A percentile compares a stretch with the other conserved stretches of the same genome.
Evolutionary conservation across 345 rosid genomes (phyloP).

Genomic region (Citropsis articulata): DNA sequence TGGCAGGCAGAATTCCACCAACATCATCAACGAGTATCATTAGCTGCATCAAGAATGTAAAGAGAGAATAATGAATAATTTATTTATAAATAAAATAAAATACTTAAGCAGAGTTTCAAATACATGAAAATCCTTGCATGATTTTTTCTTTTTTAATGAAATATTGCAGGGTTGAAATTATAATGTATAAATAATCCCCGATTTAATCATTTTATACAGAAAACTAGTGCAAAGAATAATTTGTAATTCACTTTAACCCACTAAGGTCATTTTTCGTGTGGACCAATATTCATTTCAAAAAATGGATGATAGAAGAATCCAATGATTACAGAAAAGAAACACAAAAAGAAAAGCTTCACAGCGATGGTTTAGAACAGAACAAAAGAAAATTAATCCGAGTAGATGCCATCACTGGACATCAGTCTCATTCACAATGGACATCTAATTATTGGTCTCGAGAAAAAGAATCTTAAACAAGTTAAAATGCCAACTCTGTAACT

Average conservation of each 20-base stretch:
- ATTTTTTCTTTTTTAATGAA: too few relatives aligned
- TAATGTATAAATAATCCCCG: background rate
- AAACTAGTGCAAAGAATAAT: background rate
- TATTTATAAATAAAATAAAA: background rate
- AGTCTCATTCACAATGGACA: background rate
- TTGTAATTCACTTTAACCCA: background rate
- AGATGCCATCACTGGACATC: background rate
- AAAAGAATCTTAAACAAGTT: background rate
- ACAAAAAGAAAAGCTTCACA: background rate
- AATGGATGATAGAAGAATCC: background rate
- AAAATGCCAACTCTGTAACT: background rate
- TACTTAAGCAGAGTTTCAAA: background rate
- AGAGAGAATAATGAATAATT: background rate
- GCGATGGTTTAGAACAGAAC: background rate
- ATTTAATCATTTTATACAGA: background rate
- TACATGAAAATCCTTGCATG: background rate
- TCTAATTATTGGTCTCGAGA: background rate
- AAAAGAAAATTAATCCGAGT: background rate
- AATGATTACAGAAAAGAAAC: background rate
- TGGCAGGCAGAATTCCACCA: conserved; percentile 74
- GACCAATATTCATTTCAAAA: background rate
- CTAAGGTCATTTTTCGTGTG: background rate
- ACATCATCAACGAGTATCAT: conserved; percentile 87
- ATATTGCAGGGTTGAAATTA: too few relatives aligned
- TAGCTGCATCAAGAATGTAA: conserved; percentile 45